Conservation (phyloP, 108 stramenopile genomes). For the Cyclotella sp. region DNA sequence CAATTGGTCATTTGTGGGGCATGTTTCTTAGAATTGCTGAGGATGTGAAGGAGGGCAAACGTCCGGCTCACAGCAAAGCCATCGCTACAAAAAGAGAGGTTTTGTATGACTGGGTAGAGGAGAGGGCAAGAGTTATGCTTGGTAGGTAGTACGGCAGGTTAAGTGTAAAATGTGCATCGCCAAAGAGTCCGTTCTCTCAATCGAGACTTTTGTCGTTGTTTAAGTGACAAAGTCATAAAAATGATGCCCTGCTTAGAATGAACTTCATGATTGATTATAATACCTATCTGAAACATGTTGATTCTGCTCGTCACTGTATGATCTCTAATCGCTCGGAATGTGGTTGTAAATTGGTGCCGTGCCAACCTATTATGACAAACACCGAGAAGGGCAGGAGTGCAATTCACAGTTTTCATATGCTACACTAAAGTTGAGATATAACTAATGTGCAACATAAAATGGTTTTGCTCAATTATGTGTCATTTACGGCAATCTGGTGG, state of each 20-base stretch:
- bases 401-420: background rate
- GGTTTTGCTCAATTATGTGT: background rate
- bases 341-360: background rate
- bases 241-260: no score
- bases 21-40: conserved; percentile 73
- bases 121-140: conserved; percentile 61
- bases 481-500: background rate
- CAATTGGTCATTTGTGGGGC: conserved; percentile 64
- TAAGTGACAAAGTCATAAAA: no score
- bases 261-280: no score
- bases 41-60: conserved; percentile 68
- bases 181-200: background rate
- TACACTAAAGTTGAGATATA: background rate
- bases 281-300: no score
- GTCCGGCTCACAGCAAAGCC: conserved; percentile 62
- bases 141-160: background rate
- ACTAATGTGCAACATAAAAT: background rate
- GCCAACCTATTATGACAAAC: background rate
- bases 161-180: background rate
- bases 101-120: conserved; percentile 77
- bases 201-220: no score
- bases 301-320: background rate
- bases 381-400: background rate
- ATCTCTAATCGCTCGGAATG: background rate
- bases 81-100: conserved; percentile 67